Base-by-base conservation (phyloP, 225 moss, liverwort and hornwort species). In the Bryum argenteum region DNA sequence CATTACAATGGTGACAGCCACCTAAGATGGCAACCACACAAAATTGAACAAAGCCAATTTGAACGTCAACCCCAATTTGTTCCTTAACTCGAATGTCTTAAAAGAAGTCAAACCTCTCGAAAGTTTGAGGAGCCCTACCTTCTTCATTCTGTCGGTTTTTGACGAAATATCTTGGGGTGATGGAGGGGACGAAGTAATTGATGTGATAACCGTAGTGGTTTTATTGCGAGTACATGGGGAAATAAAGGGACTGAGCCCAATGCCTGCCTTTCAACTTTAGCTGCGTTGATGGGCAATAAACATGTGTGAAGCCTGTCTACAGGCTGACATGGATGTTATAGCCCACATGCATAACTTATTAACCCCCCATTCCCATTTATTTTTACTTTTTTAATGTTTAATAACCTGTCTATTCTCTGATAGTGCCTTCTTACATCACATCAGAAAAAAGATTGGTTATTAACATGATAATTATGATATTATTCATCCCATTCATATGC, bases 311-410 rank as follows among this genome's bases (percentile, higher is more conserved):
- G 42, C 5, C 28, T 59, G 44, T 45, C 54, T 11, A 52, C 6
- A 28, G 37, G 10, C 70, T 80, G 80, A 71, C 80, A 71, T 9
- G 61, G 55, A 65, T 47, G 60, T 48, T 50, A 58, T 40, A 44
- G 15, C 21, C 44, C 73, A 69, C 81, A 73, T 81, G 73, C 71
- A 64, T 20, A 77, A 51, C 68, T 38, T 68, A 72, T 75, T 44
- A 60, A 50, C 5, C 1, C 50, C 15, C 5, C 9, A 0, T 8
- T 16, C 19, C 21, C 22, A 1, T 33, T 54, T 21, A 2, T 40
- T 20, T 1, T 1, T 61, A 10, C 8, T 10, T 47, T 47, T 47
- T 47, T 5, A 1, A 12, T 15, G n/a, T 16, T 17, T 22, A 22
- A 17, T 16, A 33, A 8, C 38, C 48, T 22, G 44, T 13, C 73